Conservation (phyloP, 176 grass and related monocot species). For the Oryza meyeriana region DNA sequence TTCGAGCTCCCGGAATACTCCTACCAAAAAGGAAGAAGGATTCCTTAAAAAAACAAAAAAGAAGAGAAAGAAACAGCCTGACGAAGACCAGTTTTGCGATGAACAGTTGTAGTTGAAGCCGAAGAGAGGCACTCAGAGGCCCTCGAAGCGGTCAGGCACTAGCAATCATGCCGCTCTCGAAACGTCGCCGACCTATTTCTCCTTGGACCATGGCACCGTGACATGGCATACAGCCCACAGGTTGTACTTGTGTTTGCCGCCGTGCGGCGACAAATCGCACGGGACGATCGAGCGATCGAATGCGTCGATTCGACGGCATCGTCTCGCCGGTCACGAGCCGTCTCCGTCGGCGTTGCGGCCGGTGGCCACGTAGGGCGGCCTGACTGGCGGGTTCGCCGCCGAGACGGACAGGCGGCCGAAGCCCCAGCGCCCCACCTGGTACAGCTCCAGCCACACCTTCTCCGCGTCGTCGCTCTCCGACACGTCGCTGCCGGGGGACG, state of each 20-base stretch:
- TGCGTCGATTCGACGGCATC: not conserved
- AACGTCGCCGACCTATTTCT: not conserved
- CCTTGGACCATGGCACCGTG: not conserved
- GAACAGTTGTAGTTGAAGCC: no score
- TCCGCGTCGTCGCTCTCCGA: conserved; percentile 32
- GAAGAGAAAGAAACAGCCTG: not conserved
- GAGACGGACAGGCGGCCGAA: conserved; percentile 94
- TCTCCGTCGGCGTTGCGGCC: conserved; percentile 17
- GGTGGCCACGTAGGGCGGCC: not conserved
- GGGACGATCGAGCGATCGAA: not conserved
- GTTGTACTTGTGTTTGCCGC: not conserved
- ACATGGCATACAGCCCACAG: not conserved
- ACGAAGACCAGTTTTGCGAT: not conserved
- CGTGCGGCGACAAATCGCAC: not conserved
- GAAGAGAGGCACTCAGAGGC: not conserved
- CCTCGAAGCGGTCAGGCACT: not conserved
- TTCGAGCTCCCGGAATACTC: not conserved
- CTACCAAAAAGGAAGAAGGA: not conserved
- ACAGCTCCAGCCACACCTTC: conserved; percentile 69
- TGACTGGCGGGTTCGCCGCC: conserved; percentile 9
- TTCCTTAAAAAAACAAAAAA: not conserved
- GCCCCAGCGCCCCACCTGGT: conserved; percentile 76
- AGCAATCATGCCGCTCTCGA: not conserved
- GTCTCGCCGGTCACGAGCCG: conserved; percentile 2
- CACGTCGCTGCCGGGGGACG: not conserved